phyloP scores from a whole-genome alignment of 2,329 filamentous ascomycete genomes.

The Neofusicoccum umdonicola region DNA sequence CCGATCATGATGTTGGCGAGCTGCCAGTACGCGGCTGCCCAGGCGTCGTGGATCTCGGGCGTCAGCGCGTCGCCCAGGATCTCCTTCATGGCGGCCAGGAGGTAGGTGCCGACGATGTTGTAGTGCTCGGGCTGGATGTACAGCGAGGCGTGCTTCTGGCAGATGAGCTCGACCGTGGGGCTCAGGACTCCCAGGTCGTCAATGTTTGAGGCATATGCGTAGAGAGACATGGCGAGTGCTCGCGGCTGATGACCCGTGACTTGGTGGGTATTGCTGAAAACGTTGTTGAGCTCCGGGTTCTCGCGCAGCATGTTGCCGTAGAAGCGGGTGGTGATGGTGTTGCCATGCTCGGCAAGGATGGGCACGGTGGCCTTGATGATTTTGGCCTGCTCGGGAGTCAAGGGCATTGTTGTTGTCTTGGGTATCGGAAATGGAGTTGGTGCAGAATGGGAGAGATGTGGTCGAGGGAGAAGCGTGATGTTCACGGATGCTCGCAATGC shows the following conservation, averaged over 20 bases:
- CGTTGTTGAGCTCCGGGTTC: constrained; percentile 64
- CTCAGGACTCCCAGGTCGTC: constrained; percentile 62
- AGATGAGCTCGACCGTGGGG: constrained; percentile 64
- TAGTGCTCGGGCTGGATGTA: constrained; percentile 69
- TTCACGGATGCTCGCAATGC: not conserved
- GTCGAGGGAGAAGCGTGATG: not conserved
- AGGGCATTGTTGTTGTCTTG: constrained; percentile 17
- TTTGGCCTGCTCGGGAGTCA: constrained; percentile 61
- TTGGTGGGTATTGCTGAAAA: constrained; percentile 73
- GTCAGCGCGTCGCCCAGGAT: constrained; percentile 68
- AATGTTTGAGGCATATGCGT: constrained; percentile 70
- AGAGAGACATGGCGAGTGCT: constrained; percentile 68
- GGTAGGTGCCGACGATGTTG: constrained; percentile 65
- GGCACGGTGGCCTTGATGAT: constrained; percentile 71
- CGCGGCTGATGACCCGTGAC: constrained; percentile 64
- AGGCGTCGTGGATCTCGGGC: constrained; percentile 62
- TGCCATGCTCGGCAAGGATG: constrained; percentile 65
- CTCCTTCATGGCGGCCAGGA: constrained; percentile 64
- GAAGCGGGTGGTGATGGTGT: constrained; percentile 67
- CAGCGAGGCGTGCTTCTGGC: constrained; percentile 72
- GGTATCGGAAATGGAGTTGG: not conserved
- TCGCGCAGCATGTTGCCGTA: constrained; percentile 66
- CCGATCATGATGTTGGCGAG: constrained; percentile 70
- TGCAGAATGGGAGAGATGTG: not conserved
- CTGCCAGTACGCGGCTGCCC: constrained; percentile 70